Conservation (phyloP, 495 filamentous ascomycete species). For the Collariella sp. region DNA sequence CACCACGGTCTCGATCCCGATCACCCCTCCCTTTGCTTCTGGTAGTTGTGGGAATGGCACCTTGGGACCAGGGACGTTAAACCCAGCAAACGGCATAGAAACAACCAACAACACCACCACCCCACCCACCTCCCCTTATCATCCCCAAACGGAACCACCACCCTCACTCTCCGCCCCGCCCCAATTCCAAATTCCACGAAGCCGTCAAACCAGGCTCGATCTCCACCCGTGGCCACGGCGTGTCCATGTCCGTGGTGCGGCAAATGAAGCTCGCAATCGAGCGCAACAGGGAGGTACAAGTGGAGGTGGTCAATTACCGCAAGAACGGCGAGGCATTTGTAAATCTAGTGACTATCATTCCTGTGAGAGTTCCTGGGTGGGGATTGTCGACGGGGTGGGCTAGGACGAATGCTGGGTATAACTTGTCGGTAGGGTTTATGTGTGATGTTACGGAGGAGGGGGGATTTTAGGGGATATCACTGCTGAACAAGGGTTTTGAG, state of each 20-base stretch:
- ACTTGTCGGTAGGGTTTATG: conserved; percentile 30
- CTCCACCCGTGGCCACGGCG: conserved; percentile 15
- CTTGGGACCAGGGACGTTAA: background rate
- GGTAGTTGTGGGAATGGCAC: too few relatives aligned
- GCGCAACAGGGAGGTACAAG: conserved; percentile 31
- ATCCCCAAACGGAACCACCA: background rate
- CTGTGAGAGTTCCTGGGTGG: conserved; percentile 19
- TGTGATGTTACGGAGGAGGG: too few relatives aligned
- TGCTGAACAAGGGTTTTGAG: background rate
- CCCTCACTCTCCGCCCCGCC: too few relatives aligned
- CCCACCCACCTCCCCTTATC: background rate
- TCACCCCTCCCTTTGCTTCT: too few relatives aligned
- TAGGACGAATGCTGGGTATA: conserved; percentile 4
- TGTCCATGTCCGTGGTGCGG: conserved; percentile 27
- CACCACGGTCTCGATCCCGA: too few relatives aligned
- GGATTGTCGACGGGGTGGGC: background rate
- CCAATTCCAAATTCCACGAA: too few relatives aligned
- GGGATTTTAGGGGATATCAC: too few relatives aligned
- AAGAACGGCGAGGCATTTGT: conserved; percentile 38
- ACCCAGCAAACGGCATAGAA: too few relatives aligned
- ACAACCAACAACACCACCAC: too few relatives aligned
- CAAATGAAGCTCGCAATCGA: conserved; percentile 36
- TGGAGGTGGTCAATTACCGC: conserved; percentile 43
- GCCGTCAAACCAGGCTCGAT: background rate
- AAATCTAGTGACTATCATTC: conserved; percentile 44